Base-by-base conservation (phyloP, 257 asterid genomes). In the Striga asiatica region DNA sequence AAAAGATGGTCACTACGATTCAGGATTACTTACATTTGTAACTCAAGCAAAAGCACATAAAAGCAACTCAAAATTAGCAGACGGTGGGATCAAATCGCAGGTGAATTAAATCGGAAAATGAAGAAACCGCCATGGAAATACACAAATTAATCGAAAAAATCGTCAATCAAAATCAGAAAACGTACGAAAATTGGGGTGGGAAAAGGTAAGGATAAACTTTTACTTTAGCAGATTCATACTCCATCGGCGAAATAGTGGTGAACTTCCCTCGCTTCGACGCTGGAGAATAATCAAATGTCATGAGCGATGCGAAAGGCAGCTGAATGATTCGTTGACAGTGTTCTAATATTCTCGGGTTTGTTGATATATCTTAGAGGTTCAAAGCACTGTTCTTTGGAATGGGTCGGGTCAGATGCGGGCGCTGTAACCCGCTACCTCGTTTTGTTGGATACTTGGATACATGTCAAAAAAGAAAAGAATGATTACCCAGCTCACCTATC, bases 151-250 rank as follows among this genome's bases (percentile, higher is more conserved):
- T 6, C 22, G 29, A 56, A 32, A n/a, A 6, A 50, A 23, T 21
- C 39, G 3, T 6, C 2, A 27, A 28, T 8, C 20, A 22, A 43
- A 47, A 60, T 54, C 53, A 61, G 39, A 35, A 39, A 7, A 38
- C 21, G 28, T 3, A 3, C 35, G 35, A 5, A n/a, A n/a, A n/a
- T n/a, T n/a, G n/a, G n/a, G n/a, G 9, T 29, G 1, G 3, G 6
- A 29, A 29, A 29, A 29, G 8, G 8, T 1, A 7, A 29, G 35
- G 8, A 29, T 5, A 29, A 14, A 24, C 10, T 11, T 31, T n/a
- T 24, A 89, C 97, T 84, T 71, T 79, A 11, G 86, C 93, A 1
- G 80, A 74, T 65, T 82, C 83, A 29, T 73, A 70, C 45, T 84
- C 99, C 97, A 92, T 92, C 39, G 78, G 59, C 50, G 79, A 60